Evolutionary conservation across 2,329 filamentous ascomycete species (phyloP), one percentile per base, ranked within the genome.

Genomic region (Pseudovirgaria hyperparasitica): DNA sequence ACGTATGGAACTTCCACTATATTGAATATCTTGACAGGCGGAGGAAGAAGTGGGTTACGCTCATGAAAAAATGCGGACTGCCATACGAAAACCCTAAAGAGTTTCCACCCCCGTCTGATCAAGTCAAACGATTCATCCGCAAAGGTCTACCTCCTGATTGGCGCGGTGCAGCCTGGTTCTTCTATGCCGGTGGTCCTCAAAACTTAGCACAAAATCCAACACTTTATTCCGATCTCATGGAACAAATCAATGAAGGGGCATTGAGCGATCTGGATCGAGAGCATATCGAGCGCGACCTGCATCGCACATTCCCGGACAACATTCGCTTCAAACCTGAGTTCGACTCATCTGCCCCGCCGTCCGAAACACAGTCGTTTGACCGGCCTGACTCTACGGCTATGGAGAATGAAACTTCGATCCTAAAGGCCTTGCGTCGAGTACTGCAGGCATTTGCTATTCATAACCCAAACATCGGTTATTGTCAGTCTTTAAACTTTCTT

Each of bases 111-210:
- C 78, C 76, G 28, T 82, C 75, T 26, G 71, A 76, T 23, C 92
- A 92, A 54, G 73, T 90, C 22, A 93, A 92, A 56, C 71, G 85
- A 11, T 94, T 90, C 48, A 72, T 93, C 25, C 75, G 86, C 27
- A 96, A 94, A 54, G 87, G 87, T 10, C 87, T 94, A 26, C 87
- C 87, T 3, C 82, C 86, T 0, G 84, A 93, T 38, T 92, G 85
- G 74, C 73, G 87, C 44, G 87, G 87, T n/a, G 79, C 82, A 5
- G 87, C 87, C 23, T 96, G 87, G 87, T 96, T 92, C 53, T 94
- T 81, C 58, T 96, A 94, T 49, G 84, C 85, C 8, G 84, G 84
- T 12, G 87, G 87, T 2, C 84, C 84, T 14, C 73, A 76, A 23
- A 78, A 84, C 38, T 53, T 93, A 33, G 70, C 73, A 27, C 77